Conservation (phyloP, 176 grass and related monocot species). For the Themeda triandra region DNA sequence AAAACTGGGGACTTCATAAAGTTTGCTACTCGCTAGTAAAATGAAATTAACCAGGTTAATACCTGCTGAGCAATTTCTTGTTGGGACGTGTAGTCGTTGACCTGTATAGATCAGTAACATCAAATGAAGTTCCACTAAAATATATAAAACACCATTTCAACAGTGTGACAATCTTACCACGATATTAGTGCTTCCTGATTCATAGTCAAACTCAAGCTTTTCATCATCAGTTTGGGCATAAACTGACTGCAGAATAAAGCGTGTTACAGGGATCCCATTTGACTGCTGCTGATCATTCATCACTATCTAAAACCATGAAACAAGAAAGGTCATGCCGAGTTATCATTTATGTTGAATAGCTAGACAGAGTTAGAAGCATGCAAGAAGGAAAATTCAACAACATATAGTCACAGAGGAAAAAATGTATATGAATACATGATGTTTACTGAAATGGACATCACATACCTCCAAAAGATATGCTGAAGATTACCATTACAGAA, state of each 20-base stretch:
- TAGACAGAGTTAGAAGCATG: not conserved
- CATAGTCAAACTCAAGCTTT: constrained; percentile 97
- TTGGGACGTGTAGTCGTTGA: constrained; percentile 84
- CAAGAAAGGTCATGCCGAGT: not conserved
- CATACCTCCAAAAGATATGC: not conserved
- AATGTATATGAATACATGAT: not conserved
- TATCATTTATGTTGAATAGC: constrained; percentile 4
- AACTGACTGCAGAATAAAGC: constrained; percentile 90
- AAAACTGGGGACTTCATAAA: no score
- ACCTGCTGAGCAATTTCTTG: constrained; percentile 90
- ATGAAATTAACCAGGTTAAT: not conserved
- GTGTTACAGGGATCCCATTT: constrained; percentile 85
- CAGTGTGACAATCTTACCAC: constrained; percentile 40
- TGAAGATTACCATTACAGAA: not conserved
- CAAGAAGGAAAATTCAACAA: constrained; percentile 2
- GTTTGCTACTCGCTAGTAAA: not conserved
- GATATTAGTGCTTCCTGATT: constrained; percentile 94
- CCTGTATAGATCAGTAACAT: constrained; percentile 45
- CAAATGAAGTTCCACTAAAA: constrained; percentile 14
- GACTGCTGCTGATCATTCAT: constrained; percentile 95
- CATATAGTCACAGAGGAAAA: constrained; percentile 2
- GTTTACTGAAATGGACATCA: not conserved
- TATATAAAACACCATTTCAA: constrained; percentile 22
- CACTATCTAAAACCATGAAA: constrained; percentile 67
- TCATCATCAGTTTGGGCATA: constrained; percentile 96